Evolutionary conservation across 257 asterid genomes (phyloP), one percentile per base, ranked within the genome.

Genomic region (Pogostemon cablin): DNA sequence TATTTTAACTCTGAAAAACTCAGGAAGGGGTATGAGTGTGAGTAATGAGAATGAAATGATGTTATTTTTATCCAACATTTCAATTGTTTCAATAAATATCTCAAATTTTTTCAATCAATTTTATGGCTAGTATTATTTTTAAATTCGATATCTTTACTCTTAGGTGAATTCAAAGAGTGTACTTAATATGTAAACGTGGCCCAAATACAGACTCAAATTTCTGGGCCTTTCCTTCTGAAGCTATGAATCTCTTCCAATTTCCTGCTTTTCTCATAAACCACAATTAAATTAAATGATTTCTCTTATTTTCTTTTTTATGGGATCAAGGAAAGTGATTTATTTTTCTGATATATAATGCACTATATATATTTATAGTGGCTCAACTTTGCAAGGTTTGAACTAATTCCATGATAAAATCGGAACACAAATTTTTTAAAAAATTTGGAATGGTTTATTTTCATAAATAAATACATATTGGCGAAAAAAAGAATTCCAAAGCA

Each of bases 131-230:
- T 25, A 25, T 25, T 25, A 25, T 1, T 25, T 25, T 25, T 25
- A 25, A 25, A 25, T 25, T 25, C 32, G 32, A 1, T 25, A 25
- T 25, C 32, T 25, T 25, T 25, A 25, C 32, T 25, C 32, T 25
- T 25, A 25, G 32, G 32, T 25, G 32, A 25, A 25, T 25, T 25
- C 32, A 62, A 72, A 62, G 53, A 25, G 75, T 62, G 82, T 46
- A 35, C 69, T 52, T 38, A 68, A 78, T 17, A 68, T 73, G 58
- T 49, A 20, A 73, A 62, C 82, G 82, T 73, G 82, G 82, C 75
- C 65, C 59, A 73, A 78, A 44, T 47, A 48, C 32, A 32, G 59
- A 47, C 82, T 78, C 78, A 62, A 62, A 5, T 78, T 78, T 60
- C 42, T 72, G 74, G 71, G 48, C 77, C 38, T 10, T 47, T 54